Percentiles rank a stretch among this genome's conserved stretches.
Evolutionary conservation across 2,329 filamentous ascomycete genomes (phyloP).

Genomic region (Aphanocladium album): DNA sequence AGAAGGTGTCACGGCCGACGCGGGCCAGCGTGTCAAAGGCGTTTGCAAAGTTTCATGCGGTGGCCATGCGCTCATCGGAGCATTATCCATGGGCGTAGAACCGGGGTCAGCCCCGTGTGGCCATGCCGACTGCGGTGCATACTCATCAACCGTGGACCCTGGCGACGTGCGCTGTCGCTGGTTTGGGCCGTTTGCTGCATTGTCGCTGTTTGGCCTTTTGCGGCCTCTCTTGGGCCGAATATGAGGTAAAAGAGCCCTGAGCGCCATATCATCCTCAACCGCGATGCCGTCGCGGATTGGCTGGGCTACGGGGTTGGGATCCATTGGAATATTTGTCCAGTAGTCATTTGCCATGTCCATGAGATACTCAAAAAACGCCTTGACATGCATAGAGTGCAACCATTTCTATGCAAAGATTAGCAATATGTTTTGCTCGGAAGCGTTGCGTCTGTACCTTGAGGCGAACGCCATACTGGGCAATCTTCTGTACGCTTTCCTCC

Average conservation of each 20-base stretch:
- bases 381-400: constrained; percentile 95
- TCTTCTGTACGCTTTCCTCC: constrained; percentile 85
- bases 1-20: constrained; percentile 69
- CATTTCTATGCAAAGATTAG: constrained; percentile 57
- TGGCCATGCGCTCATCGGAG: constrained; percentile 26
- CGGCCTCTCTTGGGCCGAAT: constrained; percentile 58
- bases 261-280: constrained; percentile 81
- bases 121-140: constrained; percentile 23
- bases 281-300: constrained; percentile 74
- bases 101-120: neutral
- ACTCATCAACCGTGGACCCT: constrained; percentile 37
- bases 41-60: constrained; percentile 53
- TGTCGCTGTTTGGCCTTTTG: constrained; percentile 60
- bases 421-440: neutral
- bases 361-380: constrained; percentile 90
- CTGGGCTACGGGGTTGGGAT: constrained; percentile 56
- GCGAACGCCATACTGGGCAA: constrained; percentile 89
- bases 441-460: constrained; percentile 60
- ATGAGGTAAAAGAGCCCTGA: constrained; percentile 77
- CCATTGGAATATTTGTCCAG: constrained; percentile 68
- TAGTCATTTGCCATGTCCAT: constrained; percentile 74
- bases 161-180: constrained; percentile 61
- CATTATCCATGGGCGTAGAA: constrained; percentile 29
- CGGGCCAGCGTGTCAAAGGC: constrained; percentile 65
- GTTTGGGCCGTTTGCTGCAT: constrained; percentile 41